These are phyloP conservation scores for Coemansia sp. DNA, from an alignment of 192 early-diverging fungal species.

Conservation along the genomic window DNA sequence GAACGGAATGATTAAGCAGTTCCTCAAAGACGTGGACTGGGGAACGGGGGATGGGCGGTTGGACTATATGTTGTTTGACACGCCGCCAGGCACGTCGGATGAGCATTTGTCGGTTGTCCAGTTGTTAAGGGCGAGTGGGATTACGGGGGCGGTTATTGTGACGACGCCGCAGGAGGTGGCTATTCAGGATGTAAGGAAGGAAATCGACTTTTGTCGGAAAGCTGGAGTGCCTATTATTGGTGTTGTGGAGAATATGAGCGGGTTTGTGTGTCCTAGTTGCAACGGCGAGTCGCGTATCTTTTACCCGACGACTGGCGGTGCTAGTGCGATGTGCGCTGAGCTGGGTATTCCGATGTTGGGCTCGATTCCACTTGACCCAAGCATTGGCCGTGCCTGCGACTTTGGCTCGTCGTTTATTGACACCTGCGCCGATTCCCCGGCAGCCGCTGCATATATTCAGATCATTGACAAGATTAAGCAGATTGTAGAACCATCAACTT, in stretches of 20 bases:
- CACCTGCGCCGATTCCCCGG: slow-evolving; percentile 83
- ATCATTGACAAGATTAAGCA: slow-evolving; percentile 55
- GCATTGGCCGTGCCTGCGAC: slow-evolving; percentile 82
- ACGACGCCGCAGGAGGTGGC: slow-evolving; percentile 94
- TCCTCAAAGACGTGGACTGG: slow-evolving; percentile 95
- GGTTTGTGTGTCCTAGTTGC: slow-evolving; percentile 94
- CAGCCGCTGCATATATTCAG: slow-evolving; percentile 62
- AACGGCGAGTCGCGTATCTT: slow-evolving; percentile 72
- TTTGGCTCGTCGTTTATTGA: slow-evolving; percentile 88
- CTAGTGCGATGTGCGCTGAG: slow-evolving; percentile 63
- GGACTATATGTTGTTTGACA: slow-evolving; percentile 93
- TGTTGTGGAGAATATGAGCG: slow-evolving; percentile 96
- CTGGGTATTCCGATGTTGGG: slow-evolving; percentile 65
- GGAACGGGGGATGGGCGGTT: slow-evolving; percentile 54
- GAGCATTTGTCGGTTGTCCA: slow-evolving; percentile 90
- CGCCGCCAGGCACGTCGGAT: slow-evolving; percentile 96
- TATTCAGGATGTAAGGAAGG: slow-evolving; percentile 89
- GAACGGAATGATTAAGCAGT: slow-evolving; percentile 91
- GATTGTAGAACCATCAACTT: slow-evolving; percentile 2
- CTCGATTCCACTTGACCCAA: slow-evolving; percentile 73
- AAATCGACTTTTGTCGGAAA: slow-evolving; percentile 87
- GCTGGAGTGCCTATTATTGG: slow-evolving; percentile 87
- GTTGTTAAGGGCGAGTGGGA: slow-evolving; percentile 70
- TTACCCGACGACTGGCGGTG: slow-evolving; percentile 75
- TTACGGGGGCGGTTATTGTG: slow-evolving; percentile 86